Base-by-base conservation (phyloP, 306 rosid species). In the Corylus heterophylla region DNA sequence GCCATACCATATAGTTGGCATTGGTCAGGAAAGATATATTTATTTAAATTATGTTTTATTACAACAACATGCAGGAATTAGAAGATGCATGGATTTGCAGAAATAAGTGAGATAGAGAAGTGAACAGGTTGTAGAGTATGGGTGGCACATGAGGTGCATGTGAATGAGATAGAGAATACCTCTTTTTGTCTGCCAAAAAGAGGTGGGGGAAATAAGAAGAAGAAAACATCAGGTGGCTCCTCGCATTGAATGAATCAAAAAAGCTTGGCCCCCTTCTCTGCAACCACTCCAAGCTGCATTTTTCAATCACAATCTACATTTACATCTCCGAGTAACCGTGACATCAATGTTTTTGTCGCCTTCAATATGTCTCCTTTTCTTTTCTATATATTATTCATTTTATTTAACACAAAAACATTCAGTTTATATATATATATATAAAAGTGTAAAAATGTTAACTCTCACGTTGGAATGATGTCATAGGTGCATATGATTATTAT, bases 101-200 rank as follows among this genome's bases (percentile, higher is more conserved):
- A 31, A 31, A 31, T 31, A 3, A 31, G 35, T 31, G 35, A 31
- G 35, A 29, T 1, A 56, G 29, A 20, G 8, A 18, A 8, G n/a
- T 2, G 29, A n/a, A 56, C n/a, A 79, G 58, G 48, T 83, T 76
- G 5, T 2, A 31, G 69, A 67, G 88, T 69, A 85, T 85, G 92
- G 91, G 87, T 52, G 84, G 59, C 87, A 78, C 81, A 76, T 87
- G 89, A 86, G 68, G 42, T 80, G 81, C 92, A 80, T 82, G 87
- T 90, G 91, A 80, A 37, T 8, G 52, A 72, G 84, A 35, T 70
- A 48, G 35, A 13, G 35, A 31, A 31, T 31, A 54, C 25, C 25
- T 22, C 25, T 72, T 55, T 78, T 48, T 20, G 79, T 71, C 72
- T 42, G 69, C 39, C 79, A 50, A 42, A 39, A 78, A 61, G 5